Conservation (phyloP, 1,284 basidiomycete genomes). For the Ceratobasidium sp. region DNA sequence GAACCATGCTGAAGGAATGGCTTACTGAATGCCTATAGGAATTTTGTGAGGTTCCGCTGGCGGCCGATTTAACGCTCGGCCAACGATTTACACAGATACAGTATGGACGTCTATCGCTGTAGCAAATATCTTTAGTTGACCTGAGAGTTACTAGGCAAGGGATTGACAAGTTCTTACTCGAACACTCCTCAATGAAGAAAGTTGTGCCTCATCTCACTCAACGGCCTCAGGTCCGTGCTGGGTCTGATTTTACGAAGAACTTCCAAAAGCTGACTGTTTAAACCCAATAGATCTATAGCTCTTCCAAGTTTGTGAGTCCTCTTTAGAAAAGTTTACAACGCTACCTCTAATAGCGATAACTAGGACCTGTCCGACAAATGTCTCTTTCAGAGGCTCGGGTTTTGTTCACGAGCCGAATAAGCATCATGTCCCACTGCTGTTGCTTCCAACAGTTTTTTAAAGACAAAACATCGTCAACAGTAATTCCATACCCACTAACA, state of each 20-base stretch:
- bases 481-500: no score
- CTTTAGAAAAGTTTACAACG: not conserved
- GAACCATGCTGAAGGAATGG: not conserved
- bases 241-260: not conserved
- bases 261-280: not conserved
- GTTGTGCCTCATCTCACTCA: not conserved
- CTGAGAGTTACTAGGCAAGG: not conserved
- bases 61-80: not conserved
- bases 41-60: not conserved
- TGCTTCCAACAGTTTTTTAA: not conserved
- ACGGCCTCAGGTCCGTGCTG: not conserved
- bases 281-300: conserved; percentile 7
- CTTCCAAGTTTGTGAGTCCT: not conserved
- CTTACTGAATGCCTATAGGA: not conserved
- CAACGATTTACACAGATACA: not conserved
- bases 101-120: not conserved
- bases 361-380: not conserved
- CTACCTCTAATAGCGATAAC: not conserved
- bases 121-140: not conserved
- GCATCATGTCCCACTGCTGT: no score
- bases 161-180: not conserved
- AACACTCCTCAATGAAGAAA: not conserved
- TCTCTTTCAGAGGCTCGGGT: not conserved
- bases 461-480: no score
- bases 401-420: not conserved